Evolutionary conservation across 129 eudicot genomes (phyloP).

Genomic region (Artemisia annua): DNA sequence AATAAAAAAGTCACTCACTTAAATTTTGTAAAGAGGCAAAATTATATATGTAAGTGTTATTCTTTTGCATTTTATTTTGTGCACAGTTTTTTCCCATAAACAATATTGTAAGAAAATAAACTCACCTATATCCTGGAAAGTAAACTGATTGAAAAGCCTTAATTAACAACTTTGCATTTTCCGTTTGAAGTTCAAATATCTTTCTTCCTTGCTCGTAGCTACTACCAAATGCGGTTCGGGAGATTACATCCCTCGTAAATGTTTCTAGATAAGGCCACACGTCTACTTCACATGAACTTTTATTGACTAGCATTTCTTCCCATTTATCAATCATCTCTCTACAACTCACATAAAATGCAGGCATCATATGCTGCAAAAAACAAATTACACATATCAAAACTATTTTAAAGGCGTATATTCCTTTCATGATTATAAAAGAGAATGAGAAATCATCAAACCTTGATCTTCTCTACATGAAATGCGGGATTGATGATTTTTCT

Average conservation of each 20-base stretch:
- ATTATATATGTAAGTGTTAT: too few relatives aligned
- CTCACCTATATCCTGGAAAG: constrained; percentile 26
- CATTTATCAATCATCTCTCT: constrained; percentile 25
- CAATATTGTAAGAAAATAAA: too few relatives aligned
- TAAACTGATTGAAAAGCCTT: neutral
- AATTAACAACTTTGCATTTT: neutral
- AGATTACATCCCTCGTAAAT: constrained; percentile 9
- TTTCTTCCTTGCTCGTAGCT: constrained; percentile 19
- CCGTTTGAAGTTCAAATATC: constrained; percentile 16
- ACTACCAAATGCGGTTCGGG: constrained; percentile 24
- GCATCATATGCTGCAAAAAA: constrained; percentile 41
- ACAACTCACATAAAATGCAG: constrained; percentile 47
- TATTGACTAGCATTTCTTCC: neutral
- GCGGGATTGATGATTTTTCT: too few relatives aligned
- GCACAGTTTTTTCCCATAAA: too few relatives aligned
- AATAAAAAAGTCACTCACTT: too few relatives aligned
- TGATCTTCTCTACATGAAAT: too few relatives aligned
- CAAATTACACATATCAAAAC: too few relatives aligned
- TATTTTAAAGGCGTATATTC: too few relatives aligned
- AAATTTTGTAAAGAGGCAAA: too few relatives aligned
- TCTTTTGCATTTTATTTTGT: too few relatives aligned
- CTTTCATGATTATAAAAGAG: too few relatives aligned
- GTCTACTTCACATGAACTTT: constrained; percentile 7
- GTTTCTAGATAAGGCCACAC: constrained; percentile 13
- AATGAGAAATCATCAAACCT: too few relatives aligned